phyloP scores from a whole-genome alignment of 192 early-diverging fungal genomes.

The Paraglomus brasilianum region DNA sequence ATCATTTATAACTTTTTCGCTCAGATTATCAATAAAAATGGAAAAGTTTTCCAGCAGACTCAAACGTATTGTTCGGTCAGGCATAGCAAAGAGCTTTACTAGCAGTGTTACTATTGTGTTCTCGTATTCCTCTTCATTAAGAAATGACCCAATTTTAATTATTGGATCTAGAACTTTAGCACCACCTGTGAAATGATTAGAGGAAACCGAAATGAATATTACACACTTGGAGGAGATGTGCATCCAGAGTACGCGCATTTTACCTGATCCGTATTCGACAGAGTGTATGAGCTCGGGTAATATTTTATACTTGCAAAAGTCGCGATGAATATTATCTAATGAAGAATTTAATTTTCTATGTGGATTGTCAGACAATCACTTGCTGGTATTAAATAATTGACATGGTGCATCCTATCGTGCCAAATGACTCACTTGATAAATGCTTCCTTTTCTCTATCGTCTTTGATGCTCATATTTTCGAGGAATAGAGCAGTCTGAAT shows the following conservation, averaged over 20 bases:
- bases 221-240: constrained; percentile 31
- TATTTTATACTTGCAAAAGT: constrained; percentile 90
- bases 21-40: constrained; percentile 67
- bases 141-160: constrained; percentile 75
- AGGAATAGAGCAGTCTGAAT: constrained; percentile 80
- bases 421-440: constrained; percentile 56
- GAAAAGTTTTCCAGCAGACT: constrained; percentile 81
- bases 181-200: constrained; percentile 42
- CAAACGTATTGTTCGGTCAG: constrained; percentile 84
- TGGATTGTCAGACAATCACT: neutral
- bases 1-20: constrained; percentile 67
- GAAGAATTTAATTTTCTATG: constrained; percentile 66
- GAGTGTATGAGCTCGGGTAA: constrained; percentile 86
- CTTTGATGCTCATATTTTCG: constrained; percentile 92
- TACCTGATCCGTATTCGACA: constrained; percentile 75
- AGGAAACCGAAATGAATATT: neutral
- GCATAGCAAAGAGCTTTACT: constrained; percentile 81
- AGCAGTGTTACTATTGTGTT: constrained; percentile 67
- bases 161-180: constrained; percentile 76
- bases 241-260: neutral
- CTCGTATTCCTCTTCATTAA: constrained; percentile 76
- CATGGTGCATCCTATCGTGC: neutral
- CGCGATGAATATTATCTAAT: constrained; percentile 74
- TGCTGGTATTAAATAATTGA: neutral
- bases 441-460: constrained; percentile 78